Conservation (phyloP, 2,329 filamentous ascomycete species). For the Pyrenophora seminiperda region DNA sequence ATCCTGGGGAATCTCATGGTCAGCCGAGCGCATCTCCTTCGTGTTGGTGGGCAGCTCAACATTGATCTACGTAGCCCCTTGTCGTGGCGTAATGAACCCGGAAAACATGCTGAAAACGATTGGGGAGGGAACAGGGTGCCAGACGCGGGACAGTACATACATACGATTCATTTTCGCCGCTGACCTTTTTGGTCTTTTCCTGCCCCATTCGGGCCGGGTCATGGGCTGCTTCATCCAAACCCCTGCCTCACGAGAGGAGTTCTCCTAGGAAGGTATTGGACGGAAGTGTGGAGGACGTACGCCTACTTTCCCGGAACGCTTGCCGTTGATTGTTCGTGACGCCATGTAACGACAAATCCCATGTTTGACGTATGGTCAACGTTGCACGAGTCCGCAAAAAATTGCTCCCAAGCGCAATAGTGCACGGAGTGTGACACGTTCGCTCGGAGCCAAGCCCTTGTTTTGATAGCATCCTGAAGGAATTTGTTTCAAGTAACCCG, state of each 20-base stretch:
- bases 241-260: constrained; percentile 7
- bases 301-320: not conserved
- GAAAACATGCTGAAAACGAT: constrained; percentile 41
- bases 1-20: constrained; percentile 30
- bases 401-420: not conserved
- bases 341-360: not conserved
- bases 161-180: constrained; percentile 20
- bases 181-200: constrained; percentile 13
- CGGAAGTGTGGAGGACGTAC: not conserved
- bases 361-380: not conserved
- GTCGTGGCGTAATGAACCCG: constrained; percentile 39
- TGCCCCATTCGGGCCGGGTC: constrained; percentile 16
- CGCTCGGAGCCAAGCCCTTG: not conserved
- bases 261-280: not conserved
- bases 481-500: constrained; percentile 7
- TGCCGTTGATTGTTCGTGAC: not conserved
- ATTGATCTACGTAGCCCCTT: constrained; percentile 44
- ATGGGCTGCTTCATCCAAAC: constrained; percentile 3
- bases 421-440: constrained; percentile 1
- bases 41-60: constrained; percentile 32
- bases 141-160: constrained; percentile 20
- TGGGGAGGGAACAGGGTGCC: constrained; percentile 30
- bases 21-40: constrained; percentile 35
- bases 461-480: constrained; percentile 1
- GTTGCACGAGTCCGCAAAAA: not conserved